A percentile compares a stretch with the other conserved stretches of the same genome.
phyloP scores from a whole-genome alignment of 2,329 filamentous ascomycete species.

The Verticillium tricorpus region DNA sequence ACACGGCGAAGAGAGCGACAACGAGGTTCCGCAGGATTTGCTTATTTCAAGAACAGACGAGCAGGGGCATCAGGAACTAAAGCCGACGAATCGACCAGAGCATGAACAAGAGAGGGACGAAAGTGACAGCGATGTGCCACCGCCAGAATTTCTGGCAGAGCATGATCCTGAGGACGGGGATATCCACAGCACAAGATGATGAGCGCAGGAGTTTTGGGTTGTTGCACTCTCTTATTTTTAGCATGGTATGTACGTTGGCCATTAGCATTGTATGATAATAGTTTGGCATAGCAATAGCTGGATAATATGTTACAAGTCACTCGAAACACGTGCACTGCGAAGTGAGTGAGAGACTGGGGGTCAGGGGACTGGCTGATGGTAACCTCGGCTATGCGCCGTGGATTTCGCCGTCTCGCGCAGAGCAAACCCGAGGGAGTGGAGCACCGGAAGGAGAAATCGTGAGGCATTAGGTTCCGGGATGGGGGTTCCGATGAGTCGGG shows the following conservation, averaged over 20 bases:
- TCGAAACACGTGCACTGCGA: neutral
- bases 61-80: constrained; percentile 17
- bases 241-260: neutral
- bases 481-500: neutral
- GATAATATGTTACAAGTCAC: neutral
- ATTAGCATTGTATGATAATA: neutral
- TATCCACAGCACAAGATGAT: neutral
- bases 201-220: neutral
- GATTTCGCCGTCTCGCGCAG: constrained; percentile 7
- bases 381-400: constrained; percentile 14
- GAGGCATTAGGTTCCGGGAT: neutral
- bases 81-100: constrained; percentile 3
- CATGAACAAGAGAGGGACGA: constrained; percentile 17
- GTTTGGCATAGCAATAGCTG: neutral
- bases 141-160: constrained; percentile 45
- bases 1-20: constrained; percentile 28
- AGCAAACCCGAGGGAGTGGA: constrained; percentile 14
- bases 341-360: neutral
- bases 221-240: neutral
- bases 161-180: constrained; percentile 18
- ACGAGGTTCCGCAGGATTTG: constrained; percentile 37
- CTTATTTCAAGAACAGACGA: constrained; percentile 28
- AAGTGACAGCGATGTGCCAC: constrained; percentile 45
- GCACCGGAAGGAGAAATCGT: constrained; percentile 2
- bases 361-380: constrained; percentile 3